Evolutionary conservation across 768 basidiomycete species (phyloP), one percentile per base, ranked within the genome.

Genomic region (Lactarius trivialis): DNA sequence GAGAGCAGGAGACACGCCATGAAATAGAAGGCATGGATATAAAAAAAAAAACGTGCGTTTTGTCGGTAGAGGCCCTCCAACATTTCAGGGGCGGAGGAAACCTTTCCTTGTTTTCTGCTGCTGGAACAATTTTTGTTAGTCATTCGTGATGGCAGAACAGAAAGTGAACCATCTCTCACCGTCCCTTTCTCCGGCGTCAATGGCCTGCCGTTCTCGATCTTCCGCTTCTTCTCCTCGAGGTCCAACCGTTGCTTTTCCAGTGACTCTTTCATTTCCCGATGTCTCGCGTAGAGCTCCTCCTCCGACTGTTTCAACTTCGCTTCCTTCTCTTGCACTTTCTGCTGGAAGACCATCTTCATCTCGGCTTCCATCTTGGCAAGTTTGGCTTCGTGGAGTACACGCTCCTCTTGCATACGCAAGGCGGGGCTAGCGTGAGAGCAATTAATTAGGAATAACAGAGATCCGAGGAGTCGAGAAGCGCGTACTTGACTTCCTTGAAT

Each of bases 321-420:
- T 74, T 99, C 97, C 81, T 99, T 98, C 75, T 99, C 97, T 74
- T 94, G 93, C 59, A 99, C 97, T 76, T 99, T 99, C 77, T 98
- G 97, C 73, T 95, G 94, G 93, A 99, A 99, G 70, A 99, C 97
- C 92, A 96, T 93, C 85, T 98, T 98, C 97, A 99, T 99, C 82
- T 98, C 97, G 60, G 94, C 91, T 78, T 99, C 97, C 89, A 98
- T 98, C 86, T 99, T 99, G 60, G 92, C 85, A 58, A 99, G 85
- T 75, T 98, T 98, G 68, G 91, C 90, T 77, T 99, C 96, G 77
- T 99, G 96, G 71, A 98, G 75, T 56, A 92, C 81, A 60, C 97
- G 91, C 73, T 99, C 97, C 73, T 99, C 97, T 67, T 95, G 93
- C 78, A 93, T 84, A 76, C 93, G 89, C 62, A 90, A 91, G 54